Evolutionary conservation across 1,139 yeast species (phyloP).

Genomic region (Zygoascus meyerae): DNA sequence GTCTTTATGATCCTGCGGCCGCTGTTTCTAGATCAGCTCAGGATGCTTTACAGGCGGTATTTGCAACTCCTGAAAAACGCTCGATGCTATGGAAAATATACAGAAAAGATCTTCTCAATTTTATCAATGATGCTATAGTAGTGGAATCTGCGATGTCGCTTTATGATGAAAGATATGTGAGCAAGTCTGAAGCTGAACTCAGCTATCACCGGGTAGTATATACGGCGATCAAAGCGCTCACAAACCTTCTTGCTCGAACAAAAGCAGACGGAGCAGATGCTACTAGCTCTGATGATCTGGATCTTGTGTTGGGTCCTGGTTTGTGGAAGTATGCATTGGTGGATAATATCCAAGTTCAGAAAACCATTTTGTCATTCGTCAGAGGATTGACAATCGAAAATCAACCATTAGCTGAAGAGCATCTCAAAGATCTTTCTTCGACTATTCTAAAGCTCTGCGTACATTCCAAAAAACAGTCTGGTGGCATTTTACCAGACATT

Average conservation of each 20-base stretch:
- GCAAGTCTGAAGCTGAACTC: slow-evolving; percentile 59
- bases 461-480: slow-evolving; percentile 2
- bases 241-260: slow-evolving; percentile 33
- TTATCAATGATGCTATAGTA: slow-evolving; percentile 46
- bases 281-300: slow-evolving; percentile 10
- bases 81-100: slow-evolving; percentile 59
- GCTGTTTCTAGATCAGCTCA: slow-evolving; percentile 50
- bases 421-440: slow-evolving; percentile 23
- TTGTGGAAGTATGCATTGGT: slow-evolving; percentile 29
- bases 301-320: slow-evolving; percentile 13
- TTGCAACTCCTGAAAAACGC: slow-evolving; percentile 55
- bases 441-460: slow-evolving; percentile 5
- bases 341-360: slow-evolving; percentile 23
- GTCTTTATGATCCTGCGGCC: slow-evolving; percentile 63
- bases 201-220: slow-evolving; percentile 59
- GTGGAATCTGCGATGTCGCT: slow-evolving; percentile 57
- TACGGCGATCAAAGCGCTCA: slow-evolving; percentile 48
- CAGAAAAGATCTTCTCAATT: slow-evolving; percentile 49
- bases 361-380: slow-evolving; percentile 20
- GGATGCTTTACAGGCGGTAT: slow-evolving; percentile 46
- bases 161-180: slow-evolving; percentile 69
- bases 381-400: slow-evolving; percentile 16
- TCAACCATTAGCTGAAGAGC: slow-evolving; percentile 18
- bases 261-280: slow-evolving; percentile 12
- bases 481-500: slow-evolving; percentile 4